These are phyloP conservation scores for Salvia sclarea DNA, from an alignment of 305 asterid species.

Conservation along the genomic window DNA sequence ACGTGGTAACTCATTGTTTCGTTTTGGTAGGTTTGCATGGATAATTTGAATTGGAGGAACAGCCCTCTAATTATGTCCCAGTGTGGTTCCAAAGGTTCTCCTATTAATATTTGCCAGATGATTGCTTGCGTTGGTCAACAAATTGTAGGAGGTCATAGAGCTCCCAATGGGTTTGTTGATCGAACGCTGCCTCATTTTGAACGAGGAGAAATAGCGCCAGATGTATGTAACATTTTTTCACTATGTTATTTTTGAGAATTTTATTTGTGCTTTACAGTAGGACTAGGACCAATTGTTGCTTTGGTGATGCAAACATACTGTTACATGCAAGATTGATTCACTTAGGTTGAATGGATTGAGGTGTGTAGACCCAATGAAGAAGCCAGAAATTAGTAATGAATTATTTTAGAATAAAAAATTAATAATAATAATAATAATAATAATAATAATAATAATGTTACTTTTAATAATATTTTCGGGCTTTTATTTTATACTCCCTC, in stretches of 20 bases:
- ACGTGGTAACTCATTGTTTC: conserved; percentile 18
- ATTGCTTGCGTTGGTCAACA: conserved; percentile 98
- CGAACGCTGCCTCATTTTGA: conserved; percentile 95
- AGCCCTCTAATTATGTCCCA: conserved; percentile 95
- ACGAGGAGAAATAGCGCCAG: conserved; percentile 75
- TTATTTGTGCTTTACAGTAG: conserved; percentile 18
- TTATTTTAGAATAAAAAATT: too few relatives aligned
- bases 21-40: conserved; percentile 72
- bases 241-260: background rate
- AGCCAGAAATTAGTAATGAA: too few relatives aligned
- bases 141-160: conserved; percentile 88
- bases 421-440: too few relatives aligned
- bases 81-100: conserved; percentile 98
- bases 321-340: background rate
- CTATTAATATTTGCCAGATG: conserved; percentile 97
- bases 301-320: background rate
- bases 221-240: conserved; percentile 50
- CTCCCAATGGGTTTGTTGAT: conserved; percentile 93
- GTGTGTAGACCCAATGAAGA: conserved; percentile 5
- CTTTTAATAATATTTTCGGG: too few relatives aligned
- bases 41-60: conserved; percentile 81
- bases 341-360: background rate
- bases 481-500: too few relatives aligned
- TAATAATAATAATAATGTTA: too few relatives aligned
- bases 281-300: conserved; percentile 20